Percentiles rank a stretch among this genome's conserved stretches.
phyloP scores from a whole-genome alignment of 495 filamentous ascomycete species.

The Elasticomyces elasticus region DNA sequence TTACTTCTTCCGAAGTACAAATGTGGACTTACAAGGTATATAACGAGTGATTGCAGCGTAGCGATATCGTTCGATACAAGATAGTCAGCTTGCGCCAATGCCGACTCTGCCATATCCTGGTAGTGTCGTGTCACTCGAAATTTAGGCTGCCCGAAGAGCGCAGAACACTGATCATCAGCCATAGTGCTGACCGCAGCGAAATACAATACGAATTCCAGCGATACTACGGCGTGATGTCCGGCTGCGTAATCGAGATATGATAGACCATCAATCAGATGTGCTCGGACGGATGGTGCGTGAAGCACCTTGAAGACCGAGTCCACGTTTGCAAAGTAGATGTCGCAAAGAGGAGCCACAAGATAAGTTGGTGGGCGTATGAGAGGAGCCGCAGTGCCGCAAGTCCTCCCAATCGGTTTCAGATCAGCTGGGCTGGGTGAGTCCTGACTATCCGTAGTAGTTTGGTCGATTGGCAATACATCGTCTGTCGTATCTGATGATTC shows the following conservation, averaged over 20 bases:
- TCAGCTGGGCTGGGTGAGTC: not conserved
- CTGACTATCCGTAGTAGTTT: not conserved
- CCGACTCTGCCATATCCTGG: not conserved
- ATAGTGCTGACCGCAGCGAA: not conserved
- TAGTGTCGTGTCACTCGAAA: not conserved
- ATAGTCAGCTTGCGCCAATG: not conserved
- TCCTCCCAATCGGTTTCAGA: not conserved
- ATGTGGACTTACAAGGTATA: not conserved
- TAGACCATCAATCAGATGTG: not conserved
- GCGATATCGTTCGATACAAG: not conserved
- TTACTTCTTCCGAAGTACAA: not conserved
- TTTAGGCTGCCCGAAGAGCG: not conserved
- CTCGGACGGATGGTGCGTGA: not conserved
- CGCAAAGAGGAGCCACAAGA: not conserved
- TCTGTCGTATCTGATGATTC: no score
- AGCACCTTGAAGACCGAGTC: not conserved
- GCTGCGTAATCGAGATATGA: not conserved
- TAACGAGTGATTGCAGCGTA: not conserved
- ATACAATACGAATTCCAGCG: not conserved
- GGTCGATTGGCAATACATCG: not conserved
- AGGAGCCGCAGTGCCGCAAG: not conserved
- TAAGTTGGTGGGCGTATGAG: not conserved
- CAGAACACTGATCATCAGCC: not conserved
- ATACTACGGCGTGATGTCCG: not conserved
- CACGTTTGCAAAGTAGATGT: not conserved